Evolutionary conservation across 2,329 filamentous ascomycete genomes (phyloP).

Genomic region (Aureobasidium vineae): DNA sequence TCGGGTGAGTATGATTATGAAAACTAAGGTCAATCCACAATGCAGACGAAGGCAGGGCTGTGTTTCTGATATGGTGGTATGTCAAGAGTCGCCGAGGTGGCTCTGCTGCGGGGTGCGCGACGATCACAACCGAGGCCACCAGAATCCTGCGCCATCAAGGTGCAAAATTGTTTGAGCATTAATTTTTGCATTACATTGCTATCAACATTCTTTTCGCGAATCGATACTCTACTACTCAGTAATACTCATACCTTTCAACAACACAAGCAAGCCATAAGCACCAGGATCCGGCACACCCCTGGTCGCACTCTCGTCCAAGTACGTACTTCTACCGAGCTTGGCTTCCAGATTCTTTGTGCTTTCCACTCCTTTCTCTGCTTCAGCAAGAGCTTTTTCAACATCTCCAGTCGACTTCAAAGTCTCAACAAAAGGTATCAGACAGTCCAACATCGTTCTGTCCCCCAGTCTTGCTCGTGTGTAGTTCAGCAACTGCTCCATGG

Average conservation of each 20-base stretch:
- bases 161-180: background rate
- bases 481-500: constrained; percentile 36
- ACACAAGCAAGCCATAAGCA: constrained; percentile 39
- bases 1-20: background rate
- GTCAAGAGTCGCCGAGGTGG: constrained; percentile 13
- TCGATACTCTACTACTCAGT: background rate
- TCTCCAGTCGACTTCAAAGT: constrained; percentile 32
- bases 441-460: constrained; percentile 42
- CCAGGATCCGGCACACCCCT: constrained; percentile 41
- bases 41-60: background rate
- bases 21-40: background rate
- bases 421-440: constrained; percentile 39
- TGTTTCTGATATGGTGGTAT: background rate
- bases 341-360: constrained; percentile 40
- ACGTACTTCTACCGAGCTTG: constrained; percentile 39
- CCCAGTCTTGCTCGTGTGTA: constrained; percentile 39
- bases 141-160: constrained; percentile 3
- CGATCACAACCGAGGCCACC: constrained; percentile 17
- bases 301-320: constrained; percentile 41
- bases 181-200: background rate
- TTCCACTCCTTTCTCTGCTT: constrained; percentile 36
- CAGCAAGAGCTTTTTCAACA: constrained; percentile 32
- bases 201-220: background rate
- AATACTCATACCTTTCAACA: constrained; percentile 38
- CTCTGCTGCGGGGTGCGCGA: constrained; percentile 16